Evolutionary conservation across 768 basidiomycete species (phyloP), one percentile per base, ranked within the genome.

Genomic region (Candolleomyces aberdarensis): DNA sequence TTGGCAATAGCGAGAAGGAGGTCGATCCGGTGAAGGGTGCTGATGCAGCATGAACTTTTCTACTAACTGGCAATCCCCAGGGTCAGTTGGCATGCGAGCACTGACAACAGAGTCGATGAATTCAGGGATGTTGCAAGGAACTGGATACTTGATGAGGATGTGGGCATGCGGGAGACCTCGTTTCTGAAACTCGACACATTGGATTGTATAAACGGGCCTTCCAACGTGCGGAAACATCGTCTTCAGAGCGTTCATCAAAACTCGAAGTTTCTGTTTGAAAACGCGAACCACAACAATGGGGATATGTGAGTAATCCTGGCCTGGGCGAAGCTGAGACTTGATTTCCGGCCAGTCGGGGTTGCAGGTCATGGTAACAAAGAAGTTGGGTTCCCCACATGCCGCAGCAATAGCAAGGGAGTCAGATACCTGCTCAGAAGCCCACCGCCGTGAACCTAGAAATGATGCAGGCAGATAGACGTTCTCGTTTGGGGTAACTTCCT

Each of bases 291-390:
- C 70, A 4, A 78, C 63, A 5, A 76, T 36, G 1, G 80, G 79
- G 4, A 71, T 62, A 48, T 80, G 77, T 0, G 61, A 54, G 22
- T 56, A 71, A 9, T 60, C 62, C 61, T 80, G 79, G 0, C 78
- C 78, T 1, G 71, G 70, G 0, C 60, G 62, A 0, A 78, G 66
- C 29, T 69, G 67, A 2, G 54, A 54, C 0, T 39, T 48, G 10
- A 80, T 75, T 66, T 80, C 78, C 1, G 73, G 73, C 78, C 78
- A 80, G 0, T 71, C 63, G 0, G 74, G 69, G 57, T 78, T 78
- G 69, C 75, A 78, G 0, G 76, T 78, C 70, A 77, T 75, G 0
- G 78, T 78, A 41, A 76, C 63, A 59, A 78, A 78, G 40, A 76
- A 74, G 1, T 71, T 74, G 0, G 74, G 76, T 6, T 57, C 51